Evolutionary conservation across 495 filamentous ascomycete genomes (phyloP).

Genomic region (Penicillium diatomitis): DNA sequence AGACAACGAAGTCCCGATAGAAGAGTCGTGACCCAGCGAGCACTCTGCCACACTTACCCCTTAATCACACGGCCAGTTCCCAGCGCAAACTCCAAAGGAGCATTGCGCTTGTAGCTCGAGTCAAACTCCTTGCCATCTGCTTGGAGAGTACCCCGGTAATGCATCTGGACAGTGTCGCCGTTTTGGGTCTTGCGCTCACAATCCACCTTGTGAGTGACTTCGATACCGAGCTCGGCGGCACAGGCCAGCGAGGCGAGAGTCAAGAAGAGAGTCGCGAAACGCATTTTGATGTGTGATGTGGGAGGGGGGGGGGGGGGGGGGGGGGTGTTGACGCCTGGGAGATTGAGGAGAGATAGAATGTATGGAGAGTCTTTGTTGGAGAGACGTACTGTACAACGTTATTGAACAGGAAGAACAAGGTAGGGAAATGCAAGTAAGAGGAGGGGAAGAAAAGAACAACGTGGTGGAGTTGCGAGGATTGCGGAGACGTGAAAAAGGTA

Average conservation of each 20-base stretch:
- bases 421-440: background rate
- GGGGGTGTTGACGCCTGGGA: background rate
- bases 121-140: constrained; percentile 46
- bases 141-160: constrained; percentile 76
- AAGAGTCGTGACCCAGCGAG: background rate
- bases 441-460: background rate
- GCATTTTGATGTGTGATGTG: constrained; percentile 17
- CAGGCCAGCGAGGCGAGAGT: constrained; percentile 40
- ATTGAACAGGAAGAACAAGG: background rate
- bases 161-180: constrained; percentile 73
- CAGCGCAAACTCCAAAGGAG: constrained; percentile 69
- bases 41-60: constrained; percentile 39
- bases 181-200: constrained; percentile 64
- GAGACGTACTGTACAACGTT: too few species aligned
- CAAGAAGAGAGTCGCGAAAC: constrained; percentile 36
- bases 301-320: background rate
- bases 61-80: constrained; percentile 79
- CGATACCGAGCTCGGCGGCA: constrained; percentile 57
- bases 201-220: constrained; percentile 60
- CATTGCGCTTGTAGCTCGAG: constrained; percentile 58
- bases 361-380: too few species aligned
- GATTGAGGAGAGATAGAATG: too few species aligned
- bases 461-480: background rate
- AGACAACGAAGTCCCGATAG: background rate
- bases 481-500: background rate